phyloP scores from a whole-genome alignment of 768 basidiomycete genomes.

The Termitomyces sp. region DNA sequence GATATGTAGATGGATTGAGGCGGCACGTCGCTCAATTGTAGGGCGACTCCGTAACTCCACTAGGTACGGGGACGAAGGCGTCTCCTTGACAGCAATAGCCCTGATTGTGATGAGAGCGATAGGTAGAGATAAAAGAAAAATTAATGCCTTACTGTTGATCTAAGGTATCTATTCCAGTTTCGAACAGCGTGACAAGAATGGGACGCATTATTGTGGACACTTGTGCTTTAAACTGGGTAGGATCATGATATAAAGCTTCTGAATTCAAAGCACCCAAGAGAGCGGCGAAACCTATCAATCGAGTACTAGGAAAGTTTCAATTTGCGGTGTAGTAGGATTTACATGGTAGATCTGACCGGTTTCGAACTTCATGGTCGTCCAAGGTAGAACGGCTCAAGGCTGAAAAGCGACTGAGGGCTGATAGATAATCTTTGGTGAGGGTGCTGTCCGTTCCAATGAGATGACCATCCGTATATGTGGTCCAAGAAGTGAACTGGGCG shows the following conservation, averaged over 20 bases:
- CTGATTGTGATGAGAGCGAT: constrained; percentile 31
- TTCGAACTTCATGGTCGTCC: constrained; percentile 67
- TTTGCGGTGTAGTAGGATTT: not conserved
- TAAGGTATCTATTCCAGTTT: constrained; percentile 55
- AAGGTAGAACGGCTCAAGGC: constrained; percentile 48
- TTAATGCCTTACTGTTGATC: constrained; percentile 60
- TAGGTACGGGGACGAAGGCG: constrained; percentile 74
- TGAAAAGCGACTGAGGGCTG: constrained; percentile 63
- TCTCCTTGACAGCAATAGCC: constrained; percentile 58
- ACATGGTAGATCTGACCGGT: constrained; percentile 47
- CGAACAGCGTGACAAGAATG: constrained; percentile 63
- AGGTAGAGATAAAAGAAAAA: constrained; percentile 5
- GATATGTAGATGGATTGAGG: constrained; percentile 84
- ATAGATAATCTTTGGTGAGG: constrained; percentile 69
- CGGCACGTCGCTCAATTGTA: constrained; percentile 74
- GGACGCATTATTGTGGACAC: constrained; percentile 68
- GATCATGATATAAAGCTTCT: constrained; percentile 75
- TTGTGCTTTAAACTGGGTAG: constrained; percentile 69
- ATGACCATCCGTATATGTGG: constrained; percentile 86
- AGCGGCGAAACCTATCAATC: constrained; percentile 83
- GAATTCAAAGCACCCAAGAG: constrained; percentile 79
- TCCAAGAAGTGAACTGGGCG: constrained; percentile 85
- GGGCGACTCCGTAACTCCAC: constrained; percentile 84
- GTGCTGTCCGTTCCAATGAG: constrained; percentile 73
- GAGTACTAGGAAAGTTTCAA: constrained; percentile 48